These are phyloP conservation scores for Fusarium hostae DNA, from an alignment of 2,329 filamentous ascomycete species.

Conservation along the genomic window DNA sequence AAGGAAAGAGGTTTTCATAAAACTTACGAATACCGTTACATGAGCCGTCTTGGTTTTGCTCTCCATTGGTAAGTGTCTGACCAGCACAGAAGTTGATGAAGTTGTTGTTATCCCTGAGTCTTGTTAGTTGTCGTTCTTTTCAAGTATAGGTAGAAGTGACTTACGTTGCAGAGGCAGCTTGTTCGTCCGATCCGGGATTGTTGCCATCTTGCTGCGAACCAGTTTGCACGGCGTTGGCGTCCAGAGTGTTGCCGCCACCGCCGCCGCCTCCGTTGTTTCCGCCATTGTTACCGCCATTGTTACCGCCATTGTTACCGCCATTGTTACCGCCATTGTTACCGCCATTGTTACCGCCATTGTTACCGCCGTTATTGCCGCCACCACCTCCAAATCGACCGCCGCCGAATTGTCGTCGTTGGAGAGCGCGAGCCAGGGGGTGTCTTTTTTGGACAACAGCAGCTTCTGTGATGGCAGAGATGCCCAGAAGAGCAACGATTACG, in stretches of 20 bases:
- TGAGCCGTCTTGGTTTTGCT: constrained; percentile 67
- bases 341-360: constrained; percentile 42
- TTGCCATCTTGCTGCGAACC: constrained; percentile 63
- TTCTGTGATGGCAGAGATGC: constrained; percentile 58
- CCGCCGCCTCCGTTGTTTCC: constrained; percentile 36
- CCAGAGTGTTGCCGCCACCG: constrained; percentile 49
- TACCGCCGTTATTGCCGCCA: constrained; percentile 38
- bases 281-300: constrained; percentile 45
- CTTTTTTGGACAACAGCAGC: constrained; percentile 56
- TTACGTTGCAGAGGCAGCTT: constrained; percentile 64
- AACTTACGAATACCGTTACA: constrained; percentile 72
- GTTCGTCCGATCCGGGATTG: constrained; percentile 56
- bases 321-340: constrained; percentile 43
- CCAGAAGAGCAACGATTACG: constrained; percentile 60
- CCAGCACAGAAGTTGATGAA: constrained; percentile 72
- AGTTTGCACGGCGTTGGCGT: constrained; percentile 59
- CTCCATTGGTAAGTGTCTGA: constrained; percentile 68
- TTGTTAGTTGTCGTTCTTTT: constrained; percentile 16
- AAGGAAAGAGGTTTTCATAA: not conserved
- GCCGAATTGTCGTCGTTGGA: constrained; percentile 56
- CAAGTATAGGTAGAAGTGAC: constrained; percentile 37
- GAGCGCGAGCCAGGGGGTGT: constrained; percentile 50
- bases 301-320: constrained; percentile 31
- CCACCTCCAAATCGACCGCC: constrained; percentile 36
- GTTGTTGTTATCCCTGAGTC: constrained; percentile 65